Base-by-base conservation (phyloP, 2,329 filamentous ascomycete genomes). In the Paraconiothyrium sp. region DNA sequence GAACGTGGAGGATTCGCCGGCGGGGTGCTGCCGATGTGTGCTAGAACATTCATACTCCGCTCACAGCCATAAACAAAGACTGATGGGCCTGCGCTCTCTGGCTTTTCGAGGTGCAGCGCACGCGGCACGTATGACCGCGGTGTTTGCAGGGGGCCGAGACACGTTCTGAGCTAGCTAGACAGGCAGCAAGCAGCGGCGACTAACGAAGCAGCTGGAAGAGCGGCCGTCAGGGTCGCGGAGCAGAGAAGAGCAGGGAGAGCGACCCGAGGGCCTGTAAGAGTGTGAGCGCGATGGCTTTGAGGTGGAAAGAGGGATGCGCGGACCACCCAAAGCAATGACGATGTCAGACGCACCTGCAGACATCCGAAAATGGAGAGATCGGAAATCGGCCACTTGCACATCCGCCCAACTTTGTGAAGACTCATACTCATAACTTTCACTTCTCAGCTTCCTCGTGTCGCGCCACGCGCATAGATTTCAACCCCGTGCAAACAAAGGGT, bases 31-130 rank as follows among this genome's bases (percentile, higher is more conserved):
- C 87, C 86, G 76, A 89, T 87, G 78, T 92, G 89, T 75, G 93
- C 95, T 79, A 97, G 88, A 79, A 97, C 92, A 83, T 97, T 97
- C 94, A 97, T 97, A 82, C 86, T 92, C 84, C 81, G 80, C 76
- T 73, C 69, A 68, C 74, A 77, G 82, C 81, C 83, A 85, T 84
- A 76, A 77, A 70, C 63, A 39, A 41, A 39, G 41, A 27, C 24
- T 41, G 41, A 55, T 32, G 39, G 14, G 22, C 24, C 11, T 32
- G 52, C 3, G 27, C 52, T 16, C 27, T 46, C 39, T 46, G 41
- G 35, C 37, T 43, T 20, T 24, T 16, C 27, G 14, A 11, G 9
- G 1, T 34, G 16, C 13, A 48, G 43, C 39, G 55, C 24, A 34
- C 7, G 58, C 24, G 24, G 47, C 46, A 41, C 57, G 58, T 48